Evolutionary conservation across 176 grass and related monocot genomes (phyloP).

Genomic region (Cenchrus fungigraminus): DNA sequence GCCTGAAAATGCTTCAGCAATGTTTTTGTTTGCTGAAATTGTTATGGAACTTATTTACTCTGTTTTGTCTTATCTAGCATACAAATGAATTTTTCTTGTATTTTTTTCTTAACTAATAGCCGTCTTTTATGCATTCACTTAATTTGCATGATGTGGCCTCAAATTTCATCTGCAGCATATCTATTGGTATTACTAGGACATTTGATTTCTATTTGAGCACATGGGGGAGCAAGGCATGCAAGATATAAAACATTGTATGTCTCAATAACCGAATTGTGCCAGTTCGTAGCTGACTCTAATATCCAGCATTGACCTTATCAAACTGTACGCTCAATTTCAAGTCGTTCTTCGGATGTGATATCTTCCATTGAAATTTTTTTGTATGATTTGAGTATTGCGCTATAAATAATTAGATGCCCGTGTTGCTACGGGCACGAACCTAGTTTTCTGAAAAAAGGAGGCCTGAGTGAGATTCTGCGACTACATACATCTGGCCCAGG

Average conservation of each 20-base stretch:
- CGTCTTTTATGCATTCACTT: background rate
- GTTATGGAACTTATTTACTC: background rate
- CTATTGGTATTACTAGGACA: background rate
- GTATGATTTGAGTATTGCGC: too few species aligned
- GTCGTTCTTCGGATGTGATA: too few species aligned
- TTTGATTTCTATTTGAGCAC: background rate
- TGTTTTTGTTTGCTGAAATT: constrained; percentile 25
- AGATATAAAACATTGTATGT: background rate
- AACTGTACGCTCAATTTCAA: too few species aligned
- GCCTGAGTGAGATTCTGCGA: too few species aligned
- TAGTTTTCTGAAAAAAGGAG: background rate
- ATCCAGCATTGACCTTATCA: background rate
- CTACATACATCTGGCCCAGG: background rate
- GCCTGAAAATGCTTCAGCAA: background rate
- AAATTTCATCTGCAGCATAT: background rate
- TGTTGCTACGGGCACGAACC: too few species aligned
- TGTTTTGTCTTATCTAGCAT: background rate
- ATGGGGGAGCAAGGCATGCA: background rate
- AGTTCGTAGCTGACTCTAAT: background rate
- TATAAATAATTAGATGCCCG: too few species aligned
- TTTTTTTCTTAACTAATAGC: background rate
- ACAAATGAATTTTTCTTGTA: background rate
- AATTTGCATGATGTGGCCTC: background rate
- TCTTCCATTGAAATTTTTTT: too few species aligned
- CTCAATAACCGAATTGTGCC: too few species aligned